These are phyloP conservation scores for Trichoderma asperellum DNA, from an alignment of 2,329 filamentous ascomycete genomes.

Conservation along the genomic window DNA sequence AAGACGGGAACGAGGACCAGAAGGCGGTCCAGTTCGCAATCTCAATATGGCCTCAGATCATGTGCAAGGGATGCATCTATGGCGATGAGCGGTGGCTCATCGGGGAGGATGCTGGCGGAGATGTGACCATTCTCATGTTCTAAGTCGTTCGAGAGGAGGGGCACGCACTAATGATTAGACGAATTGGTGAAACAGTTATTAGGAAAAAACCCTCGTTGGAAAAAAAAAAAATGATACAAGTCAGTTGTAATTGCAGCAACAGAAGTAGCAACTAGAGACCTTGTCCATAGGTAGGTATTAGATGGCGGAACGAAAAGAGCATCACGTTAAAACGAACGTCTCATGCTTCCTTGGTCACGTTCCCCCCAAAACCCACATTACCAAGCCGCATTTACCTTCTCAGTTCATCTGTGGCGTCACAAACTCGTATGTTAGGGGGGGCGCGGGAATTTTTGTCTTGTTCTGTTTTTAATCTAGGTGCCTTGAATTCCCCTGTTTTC, in stretches of 20 bases:
- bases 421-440: constrained; percentile 11
- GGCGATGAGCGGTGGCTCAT: constrained; percentile 66
- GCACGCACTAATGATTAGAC: neutral
- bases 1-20: constrained; percentile 42
- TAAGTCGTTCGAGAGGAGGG: constrained; percentile 33
- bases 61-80: constrained; percentile 56
- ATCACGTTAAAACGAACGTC: constrained; percentile 7
- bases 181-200: neutral
- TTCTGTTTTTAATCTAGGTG: neutral
- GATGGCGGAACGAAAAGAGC: neutral
- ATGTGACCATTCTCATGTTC: constrained; percentile 59
- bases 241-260: neutral
- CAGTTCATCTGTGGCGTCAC: constrained; percentile 21
- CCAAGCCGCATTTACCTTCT: neutral
- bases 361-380: neutral
- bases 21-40: constrained; percentile 49
- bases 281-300: neutral
- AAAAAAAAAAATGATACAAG: neutral
- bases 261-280: neutral
- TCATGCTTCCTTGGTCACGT: constrained; percentile 6
- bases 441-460: neutral
- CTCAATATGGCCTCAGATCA: constrained; percentile 52
- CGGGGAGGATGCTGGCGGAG: constrained; percentile 57
- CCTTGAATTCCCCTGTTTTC: neutral
- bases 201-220: neutral